These are phyloP conservation scores for Wickerhamia fluorescens DNA, from an alignment of 805 yeast species.

Conservation along the genomic window DNA sequence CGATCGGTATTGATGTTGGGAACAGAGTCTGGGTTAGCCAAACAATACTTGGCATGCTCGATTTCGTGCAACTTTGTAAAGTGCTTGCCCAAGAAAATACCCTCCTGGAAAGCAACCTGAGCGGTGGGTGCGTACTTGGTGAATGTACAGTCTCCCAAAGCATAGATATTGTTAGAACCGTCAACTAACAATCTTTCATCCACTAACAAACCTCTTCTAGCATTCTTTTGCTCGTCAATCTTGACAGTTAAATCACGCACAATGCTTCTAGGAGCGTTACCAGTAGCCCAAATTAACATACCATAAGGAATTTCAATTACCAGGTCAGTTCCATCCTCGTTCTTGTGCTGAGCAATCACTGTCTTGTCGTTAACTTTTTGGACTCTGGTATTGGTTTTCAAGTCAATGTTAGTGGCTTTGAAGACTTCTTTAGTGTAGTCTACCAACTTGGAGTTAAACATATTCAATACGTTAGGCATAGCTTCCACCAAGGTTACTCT, in stretches of 20 bases:
- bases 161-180: conserved; percentile 79
- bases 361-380: conserved; percentile 69
- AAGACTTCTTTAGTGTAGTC: conserved; percentile 78
- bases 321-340: conserved; percentile 56
- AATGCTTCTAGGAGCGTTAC: conserved; percentile 83
- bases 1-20: conserved; percentile 37
- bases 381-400: conserved; percentile 82
- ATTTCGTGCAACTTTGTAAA: conserved; percentile 60
- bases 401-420: conserved; percentile 56
- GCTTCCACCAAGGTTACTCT: conserved; percentile 86
- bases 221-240: conserved; percentile 71
- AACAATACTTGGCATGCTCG: conserved; percentile 46
- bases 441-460: conserved; percentile 62
- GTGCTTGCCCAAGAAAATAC: conserved; percentile 67
- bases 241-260: conserved; percentile 57
- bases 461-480: conserved; percentile 75
- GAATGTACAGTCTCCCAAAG: conserved; percentile 91
- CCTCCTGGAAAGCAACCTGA: conserved; percentile 95
- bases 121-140: conserved; percentile 94
- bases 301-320: conserved; percentile 76
- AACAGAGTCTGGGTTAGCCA: conserved; percentile 25
- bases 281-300: conserved; percentile 94
- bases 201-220: conserved; percentile 85
- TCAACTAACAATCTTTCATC: conserved; percentile 76
- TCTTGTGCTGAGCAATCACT: conserved; percentile 65